A percentile compares a stretch with the other conserved stretches of the same genome.
Conservation (phyloP, 2,329 filamentous ascomycete species). For the Ramularia collo-cygni region DNA sequence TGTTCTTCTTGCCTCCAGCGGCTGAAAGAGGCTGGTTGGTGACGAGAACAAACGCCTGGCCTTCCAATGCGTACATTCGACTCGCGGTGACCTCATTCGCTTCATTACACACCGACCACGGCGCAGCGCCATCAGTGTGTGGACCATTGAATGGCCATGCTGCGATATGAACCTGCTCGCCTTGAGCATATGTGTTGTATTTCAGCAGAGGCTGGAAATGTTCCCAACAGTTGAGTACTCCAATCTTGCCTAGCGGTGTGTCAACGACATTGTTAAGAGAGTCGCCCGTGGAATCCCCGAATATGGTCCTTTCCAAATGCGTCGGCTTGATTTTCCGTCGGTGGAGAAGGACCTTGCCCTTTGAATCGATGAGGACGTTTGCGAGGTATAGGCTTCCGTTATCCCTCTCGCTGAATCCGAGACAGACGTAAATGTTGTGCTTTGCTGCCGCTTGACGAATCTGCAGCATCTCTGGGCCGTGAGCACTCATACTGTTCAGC, state of each 20-base stretch:
- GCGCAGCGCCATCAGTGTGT: no score
- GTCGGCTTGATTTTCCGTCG: slow-evolving; percentile 51
- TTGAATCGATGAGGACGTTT: slow-evolving; percentile 46
- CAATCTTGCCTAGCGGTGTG: slow-evolving; percentile 33
- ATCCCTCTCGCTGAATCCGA: slow-evolving; percentile 51
- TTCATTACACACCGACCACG: no score
- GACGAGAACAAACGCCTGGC: no score
- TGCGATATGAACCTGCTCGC: slow-evolving; percentile 49
- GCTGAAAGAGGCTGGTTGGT: no score
- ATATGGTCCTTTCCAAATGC: slow-evolving; percentile 39
- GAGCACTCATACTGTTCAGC: slow-evolving; percentile 44
- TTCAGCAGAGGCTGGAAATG: slow-evolving; percentile 49
- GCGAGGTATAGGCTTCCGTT: slow-evolving; percentile 48
- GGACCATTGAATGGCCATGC: no score
- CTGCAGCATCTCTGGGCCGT: slow-evolving; percentile 49
- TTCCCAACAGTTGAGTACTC: slow-evolving; percentile 35
- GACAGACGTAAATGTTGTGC: slow-evolving; percentile 47
- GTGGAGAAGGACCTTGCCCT: slow-evolving; percentile 41
- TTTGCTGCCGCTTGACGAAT: slow-evolving; percentile 44
- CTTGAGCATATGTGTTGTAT: slow-evolving; percentile 40
- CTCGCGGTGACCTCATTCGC: no score
- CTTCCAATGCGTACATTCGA: no score
- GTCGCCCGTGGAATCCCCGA: slow-evolving; percentile 48
- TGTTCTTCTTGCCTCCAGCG: no score
- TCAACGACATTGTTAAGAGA: slow-evolving; percentile 44